Percentiles rank a stretch among this genome's conserved stretches.
Evolutionary conservation across 768 basidiomycete genomes (phyloP).

Genomic region (Suillus fuscotomentosus): DNA sequence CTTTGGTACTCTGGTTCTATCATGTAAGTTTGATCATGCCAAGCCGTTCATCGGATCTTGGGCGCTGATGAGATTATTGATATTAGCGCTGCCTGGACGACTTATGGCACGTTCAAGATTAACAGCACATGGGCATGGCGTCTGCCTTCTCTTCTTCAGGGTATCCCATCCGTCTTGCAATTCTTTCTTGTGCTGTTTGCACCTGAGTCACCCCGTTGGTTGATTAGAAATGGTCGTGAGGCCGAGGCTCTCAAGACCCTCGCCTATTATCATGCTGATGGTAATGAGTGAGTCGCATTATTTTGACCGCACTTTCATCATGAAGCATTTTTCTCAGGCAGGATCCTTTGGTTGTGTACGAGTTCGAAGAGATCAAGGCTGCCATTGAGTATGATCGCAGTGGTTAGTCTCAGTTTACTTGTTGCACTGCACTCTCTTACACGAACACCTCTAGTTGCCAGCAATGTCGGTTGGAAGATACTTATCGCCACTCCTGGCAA

Average conservation of each 20-base stretch:
- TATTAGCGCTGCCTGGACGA: constrained; percentile 75
- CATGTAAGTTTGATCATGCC: constrained; percentile 43
- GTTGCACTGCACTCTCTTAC: neutral
- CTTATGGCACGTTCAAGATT: constrained; percentile 78
- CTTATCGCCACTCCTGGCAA: constrained; percentile 70
- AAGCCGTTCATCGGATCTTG: neutral
- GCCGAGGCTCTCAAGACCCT: constrained; percentile 66
- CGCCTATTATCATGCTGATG: constrained; percentile 83
- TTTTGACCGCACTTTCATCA: neutral
- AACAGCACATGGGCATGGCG: constrained; percentile 77
- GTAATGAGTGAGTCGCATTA: constrained; percentile 48
- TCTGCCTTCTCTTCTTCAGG: constrained; percentile 74
- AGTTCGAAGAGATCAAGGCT: constrained; percentile 80
- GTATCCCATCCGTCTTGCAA: constrained; percentile 65
- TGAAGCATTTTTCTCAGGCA: constrained; percentile 30
- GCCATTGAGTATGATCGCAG: constrained; percentile 68
- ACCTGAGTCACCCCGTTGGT: constrained; percentile 85
- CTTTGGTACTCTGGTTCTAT: constrained; percentile 87
- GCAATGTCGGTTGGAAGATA: constrained; percentile 67
- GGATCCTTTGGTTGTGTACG: constrained; percentile 69
- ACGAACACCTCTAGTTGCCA: constrained; percentile 35
- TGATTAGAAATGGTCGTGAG: constrained; percentile 73
- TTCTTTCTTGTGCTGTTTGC: constrained; percentile 62
- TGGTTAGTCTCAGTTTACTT: constrained; percentile 15
- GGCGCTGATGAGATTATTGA: neutral